These are phyloP conservation scores for Plectosphaerella plurivora DNA, from an alignment of 2,329 filamentous ascomycete genomes.

Conservation along the genomic window DNA sequence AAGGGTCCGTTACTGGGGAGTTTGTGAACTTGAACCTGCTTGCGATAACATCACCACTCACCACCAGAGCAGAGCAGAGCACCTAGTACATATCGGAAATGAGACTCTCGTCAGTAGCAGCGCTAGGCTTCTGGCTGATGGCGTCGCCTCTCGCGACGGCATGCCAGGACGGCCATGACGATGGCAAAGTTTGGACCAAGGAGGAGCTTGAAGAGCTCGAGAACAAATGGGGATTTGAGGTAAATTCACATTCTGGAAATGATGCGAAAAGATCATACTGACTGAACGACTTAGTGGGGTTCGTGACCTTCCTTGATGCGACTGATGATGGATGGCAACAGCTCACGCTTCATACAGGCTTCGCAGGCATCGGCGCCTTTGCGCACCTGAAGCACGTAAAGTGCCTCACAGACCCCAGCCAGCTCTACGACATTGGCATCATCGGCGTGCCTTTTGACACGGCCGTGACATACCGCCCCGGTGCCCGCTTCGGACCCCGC, in stretches of 20 bases:
- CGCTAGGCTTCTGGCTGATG: constrained; percentile 5
- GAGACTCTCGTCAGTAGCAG: constrained; percentile 7
- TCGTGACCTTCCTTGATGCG: constrained; percentile 1
- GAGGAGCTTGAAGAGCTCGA: constrained; percentile 49
- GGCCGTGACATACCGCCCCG: constrained; percentile 64
- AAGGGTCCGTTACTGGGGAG: no score
- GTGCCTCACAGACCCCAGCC: constrained; percentile 62
- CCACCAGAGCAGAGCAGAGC: no score
- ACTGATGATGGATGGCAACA: neutral
- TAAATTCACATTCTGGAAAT: constrained; percentile 17
- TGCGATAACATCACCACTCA: no score
- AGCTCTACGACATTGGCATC: constrained; percentile 66
- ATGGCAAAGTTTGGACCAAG: constrained; percentile 40
- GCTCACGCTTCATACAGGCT: constrained; percentile 26
- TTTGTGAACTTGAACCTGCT: no score
- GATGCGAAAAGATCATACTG: neutral
- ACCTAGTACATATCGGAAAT: neutral
- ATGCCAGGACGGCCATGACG: constrained; percentile 25
- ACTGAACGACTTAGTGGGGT: constrained; percentile 1
- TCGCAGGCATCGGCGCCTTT: constrained; percentile 71
- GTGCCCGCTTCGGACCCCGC: constrained; percentile 79
- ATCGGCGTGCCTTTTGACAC: constrained; percentile 73
- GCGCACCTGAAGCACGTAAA: constrained; percentile 66
- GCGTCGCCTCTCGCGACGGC: constrained; percentile 20
- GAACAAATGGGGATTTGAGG: constrained; percentile 54